Evolutionary conservation across 1,284 basidiomycete genomes (phyloP).

Genomic region (Rhodotorula sp.): DNA sequence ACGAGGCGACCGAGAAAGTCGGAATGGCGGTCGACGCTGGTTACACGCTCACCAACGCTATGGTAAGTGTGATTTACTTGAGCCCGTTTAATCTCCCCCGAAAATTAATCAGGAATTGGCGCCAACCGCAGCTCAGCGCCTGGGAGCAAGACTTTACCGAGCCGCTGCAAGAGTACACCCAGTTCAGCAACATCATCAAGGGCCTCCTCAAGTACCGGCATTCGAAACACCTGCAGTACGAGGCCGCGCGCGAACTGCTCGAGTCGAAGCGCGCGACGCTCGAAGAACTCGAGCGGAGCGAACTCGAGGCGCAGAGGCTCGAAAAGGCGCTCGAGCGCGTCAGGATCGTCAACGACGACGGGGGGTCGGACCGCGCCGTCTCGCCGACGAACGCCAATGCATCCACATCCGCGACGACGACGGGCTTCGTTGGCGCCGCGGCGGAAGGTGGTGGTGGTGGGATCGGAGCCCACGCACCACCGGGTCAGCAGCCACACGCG

Average conservation of each 20-base stretch:
- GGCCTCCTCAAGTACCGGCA: constrained; percentile 91
- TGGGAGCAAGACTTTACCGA: constrained; percentile 93
- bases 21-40: constrained; percentile 94
- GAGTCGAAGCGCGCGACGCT: constrained; percentile 83
- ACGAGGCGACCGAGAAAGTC: constrained; percentile 80
- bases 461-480: not conserved
- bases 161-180: constrained; percentile 91
- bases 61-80: constrained; percentile 59
- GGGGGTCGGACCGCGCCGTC: constrained; percentile 18
- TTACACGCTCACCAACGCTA: constrained; percentile 84
- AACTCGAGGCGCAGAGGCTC: constrained; percentile 82
- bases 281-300: constrained; percentile 87
- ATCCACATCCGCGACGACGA: not conserved
- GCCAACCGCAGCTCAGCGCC: constrained; percentile 69
- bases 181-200: constrained; percentile 93
- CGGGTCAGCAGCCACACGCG: not conserved
- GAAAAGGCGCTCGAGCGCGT: constrained; percentile 71
- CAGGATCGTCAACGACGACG: constrained; percentile 36
- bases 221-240: constrained; percentile 96
- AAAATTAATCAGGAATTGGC: no score
- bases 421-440: not conserved
- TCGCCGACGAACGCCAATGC: constrained; percentile 4
- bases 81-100: not conserved
- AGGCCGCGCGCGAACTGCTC: constrained; percentile 89
- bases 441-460: not conserved